phyloP scores from a whole-genome alignment of 2,329 filamentous ascomycete genomes.

The Chalaropsis ovoidea region DNA sequence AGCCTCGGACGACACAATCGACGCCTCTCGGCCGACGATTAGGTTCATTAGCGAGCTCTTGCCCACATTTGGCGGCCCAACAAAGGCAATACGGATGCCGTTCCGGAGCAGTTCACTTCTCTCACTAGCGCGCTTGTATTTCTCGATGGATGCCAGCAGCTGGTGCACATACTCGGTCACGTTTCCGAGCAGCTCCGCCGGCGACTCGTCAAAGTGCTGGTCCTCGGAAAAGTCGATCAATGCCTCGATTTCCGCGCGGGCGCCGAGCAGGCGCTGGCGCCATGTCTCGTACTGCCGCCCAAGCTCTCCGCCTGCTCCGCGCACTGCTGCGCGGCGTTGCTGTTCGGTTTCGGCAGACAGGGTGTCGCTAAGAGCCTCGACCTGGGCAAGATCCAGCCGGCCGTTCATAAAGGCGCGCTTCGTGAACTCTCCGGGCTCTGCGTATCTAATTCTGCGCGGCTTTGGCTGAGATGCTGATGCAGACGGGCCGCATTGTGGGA shows the following conservation, averaged over 20 bases:
- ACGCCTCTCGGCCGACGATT: constrained; percentile 82
- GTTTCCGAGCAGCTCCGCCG: constrained; percentile 57
- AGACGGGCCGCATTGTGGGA: constrained; percentile 44
- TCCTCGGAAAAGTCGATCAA: constrained; percentile 96
- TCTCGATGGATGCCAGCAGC: constrained; percentile 53
- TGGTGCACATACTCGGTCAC: constrained; percentile 54
- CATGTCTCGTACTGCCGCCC: constrained; percentile 71
- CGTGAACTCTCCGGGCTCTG: constrained; percentile 92
- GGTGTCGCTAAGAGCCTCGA: constrained; percentile 54
- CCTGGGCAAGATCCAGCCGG: constrained; percentile 76
- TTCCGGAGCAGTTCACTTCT: constrained; percentile 73
- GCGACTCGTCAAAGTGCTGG: constrained; percentile 89
- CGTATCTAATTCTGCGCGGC: constrained; percentile 56
- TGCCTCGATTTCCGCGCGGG: constrained; percentile 84
- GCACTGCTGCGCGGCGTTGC: constrained; percentile 76
- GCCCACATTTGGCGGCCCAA: constrained; percentile 87
- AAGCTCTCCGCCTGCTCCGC: constrained; percentile 60
- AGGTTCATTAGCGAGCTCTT: constrained; percentile 91
- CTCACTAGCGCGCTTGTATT: constrained; percentile 67
- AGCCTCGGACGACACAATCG: constrained; percentile 85
- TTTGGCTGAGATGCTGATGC: not conserved
- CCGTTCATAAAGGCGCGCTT: constrained; percentile 80
- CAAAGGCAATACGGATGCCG: constrained; percentile 74
- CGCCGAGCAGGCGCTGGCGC: constrained; percentile 65
- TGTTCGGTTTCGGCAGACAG: constrained; percentile 74